phyloP scores from a whole-genome alignment of 768 basidiomycete genomes.

The Boletus fagicola region DNA sequence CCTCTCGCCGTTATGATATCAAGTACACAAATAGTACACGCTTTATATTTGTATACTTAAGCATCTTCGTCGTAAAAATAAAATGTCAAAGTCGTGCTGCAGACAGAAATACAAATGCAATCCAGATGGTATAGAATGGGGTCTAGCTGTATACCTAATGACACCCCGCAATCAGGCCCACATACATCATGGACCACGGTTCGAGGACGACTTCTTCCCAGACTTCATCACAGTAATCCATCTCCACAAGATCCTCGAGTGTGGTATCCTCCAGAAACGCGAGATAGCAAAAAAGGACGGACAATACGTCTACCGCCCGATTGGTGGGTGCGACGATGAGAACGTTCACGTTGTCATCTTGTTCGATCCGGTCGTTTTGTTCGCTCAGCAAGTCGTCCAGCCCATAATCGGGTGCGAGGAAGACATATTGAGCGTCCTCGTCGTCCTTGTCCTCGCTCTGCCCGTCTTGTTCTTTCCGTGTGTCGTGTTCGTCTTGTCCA shows the following conservation, averaged over 20 bases:
- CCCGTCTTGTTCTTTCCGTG: neutral
- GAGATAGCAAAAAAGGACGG: slow-evolving; percentile 16
- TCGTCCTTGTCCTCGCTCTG: neutral
- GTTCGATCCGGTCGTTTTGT: neutral
- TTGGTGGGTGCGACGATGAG: slow-evolving; percentile 13
- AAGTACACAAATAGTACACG: neutral
- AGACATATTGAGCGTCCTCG: neutral
- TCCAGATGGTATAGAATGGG: neutral
- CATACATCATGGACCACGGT: neutral
- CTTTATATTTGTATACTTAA: neutral
- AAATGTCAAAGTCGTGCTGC: neutral
- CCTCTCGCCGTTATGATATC: neutral
- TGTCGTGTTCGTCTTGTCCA: no score
- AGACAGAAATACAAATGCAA: neutral
- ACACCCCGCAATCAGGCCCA: neutral
- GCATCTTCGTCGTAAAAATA: no score
- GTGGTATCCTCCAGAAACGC: slow-evolving; percentile 7
- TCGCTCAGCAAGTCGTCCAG: neutral
- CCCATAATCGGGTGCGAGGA: slow-evolving; percentile 3
- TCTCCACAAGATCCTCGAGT: neutral
- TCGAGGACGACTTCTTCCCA: slow-evolving; percentile 4
- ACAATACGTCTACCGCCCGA: slow-evolving; percentile 11
- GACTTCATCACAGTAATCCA: neutral
- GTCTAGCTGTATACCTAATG: neutral
- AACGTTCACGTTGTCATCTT: neutral